Evolutionary conservation across 202 grass and related monocot species (phyloP), one percentile per base, ranked within the genome.

Genomic region (Panicum hallii): DNA sequence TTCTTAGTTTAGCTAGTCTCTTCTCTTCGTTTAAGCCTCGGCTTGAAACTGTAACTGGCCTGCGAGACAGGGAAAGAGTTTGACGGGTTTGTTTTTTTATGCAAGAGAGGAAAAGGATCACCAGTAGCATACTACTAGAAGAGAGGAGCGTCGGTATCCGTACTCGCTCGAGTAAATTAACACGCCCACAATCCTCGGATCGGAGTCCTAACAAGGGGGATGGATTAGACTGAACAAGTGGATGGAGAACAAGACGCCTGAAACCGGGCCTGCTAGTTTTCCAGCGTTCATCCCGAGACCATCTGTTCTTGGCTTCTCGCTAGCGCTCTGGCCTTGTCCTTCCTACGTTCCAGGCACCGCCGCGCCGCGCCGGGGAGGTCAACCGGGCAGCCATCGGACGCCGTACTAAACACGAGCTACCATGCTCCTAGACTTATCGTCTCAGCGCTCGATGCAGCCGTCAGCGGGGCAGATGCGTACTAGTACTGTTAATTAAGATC

Each of bases 391-490:
- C 23, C 78, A 12, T 87, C 28, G 78, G 70, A 41, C 32, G 38
- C 26, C 60, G 77, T 80, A 74, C 58, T 47, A 66, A 80, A 72
- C 83, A 86, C 75, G 9, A 43, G 13, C 22, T 44, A 44, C 67
- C 6, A 79, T 19, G 46, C 75, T 17, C 15, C 12, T 64, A 64
- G 45, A 73, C 47, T 80, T 19, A 60, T 70, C 52, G 41, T 62
- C 54, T 63, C 76, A 74, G 77, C 41, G 57, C 76, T 86, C 46
- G 68, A 86, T 80, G 83, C 64, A 32, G 47, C 11, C 34, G 19
- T 36, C 42, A 44, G 54, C 3, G 16, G 65, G 16, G 5, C 48
- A 10, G 11, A 67, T 65, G 63, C 36, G 3, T 38, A 4, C 36
- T 4, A 26, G 26, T 26, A 4, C 36, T 38, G 36, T 38, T 38